Conservation (phyloP, 371 early-diverging fungal species). For the Mucor velutinosus region DNA sequence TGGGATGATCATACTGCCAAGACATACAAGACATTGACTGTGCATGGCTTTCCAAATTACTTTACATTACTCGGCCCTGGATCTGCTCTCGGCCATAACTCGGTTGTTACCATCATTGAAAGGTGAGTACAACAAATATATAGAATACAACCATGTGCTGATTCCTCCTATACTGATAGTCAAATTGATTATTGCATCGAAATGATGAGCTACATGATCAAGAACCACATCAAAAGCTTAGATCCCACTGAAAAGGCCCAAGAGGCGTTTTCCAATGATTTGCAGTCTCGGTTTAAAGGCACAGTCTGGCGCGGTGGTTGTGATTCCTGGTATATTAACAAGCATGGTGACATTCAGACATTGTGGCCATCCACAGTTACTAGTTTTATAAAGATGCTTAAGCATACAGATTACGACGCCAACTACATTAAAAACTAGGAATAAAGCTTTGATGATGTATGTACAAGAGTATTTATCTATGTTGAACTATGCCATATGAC, state of each 20-base stretch:
- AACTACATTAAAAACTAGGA: neutral
- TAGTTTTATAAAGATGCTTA: neutral
- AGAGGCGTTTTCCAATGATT: constrained; percentile 2
- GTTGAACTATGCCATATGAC: neutral
- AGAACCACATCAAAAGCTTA: constrained; percentile 8
- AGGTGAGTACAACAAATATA: constrained; percentile 1
- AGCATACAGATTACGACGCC: neutral
- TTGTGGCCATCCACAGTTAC: constrained; percentile 12
- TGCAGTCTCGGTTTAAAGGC: constrained; percentile 13
- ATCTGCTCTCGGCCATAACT: constrained; percentile 36
- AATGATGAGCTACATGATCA: constrained; percentile 18
- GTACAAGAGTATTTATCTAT: neutral
- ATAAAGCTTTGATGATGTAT: neutral
- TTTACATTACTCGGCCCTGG: constrained; percentile 45
- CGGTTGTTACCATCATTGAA: constrained; percentile 37
- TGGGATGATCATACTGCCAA: constrained; percentile 22
- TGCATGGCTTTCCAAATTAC: constrained; percentile 42
- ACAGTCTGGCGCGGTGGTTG: constrained; percentile 25
- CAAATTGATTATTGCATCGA: constrained; percentile 21
- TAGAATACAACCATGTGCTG: neutral
- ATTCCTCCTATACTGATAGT: neutral
- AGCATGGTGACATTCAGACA: constrained; percentile 9
- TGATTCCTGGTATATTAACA: constrained; percentile 23
- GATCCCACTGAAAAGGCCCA: constrained; percentile 20
- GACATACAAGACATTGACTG: constrained; percentile 30